These are phyloP conservation scores for Nematocida sp. DNA, from an alignment of 371 early-diverging fungal genomes.

Conservation along the genomic window DNA sequence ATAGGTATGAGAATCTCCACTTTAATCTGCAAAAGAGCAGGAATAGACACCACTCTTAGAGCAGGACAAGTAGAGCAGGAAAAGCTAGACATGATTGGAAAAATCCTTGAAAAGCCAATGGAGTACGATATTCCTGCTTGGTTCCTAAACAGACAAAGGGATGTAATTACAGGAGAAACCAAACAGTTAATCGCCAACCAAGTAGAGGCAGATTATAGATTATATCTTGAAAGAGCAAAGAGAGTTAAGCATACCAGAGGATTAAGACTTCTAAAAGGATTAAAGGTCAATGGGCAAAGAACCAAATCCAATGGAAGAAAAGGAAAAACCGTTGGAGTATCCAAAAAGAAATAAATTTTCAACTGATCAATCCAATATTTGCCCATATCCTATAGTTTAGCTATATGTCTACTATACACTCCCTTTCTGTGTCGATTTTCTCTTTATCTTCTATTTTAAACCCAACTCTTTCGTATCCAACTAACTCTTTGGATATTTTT, in stretches of 20 bases:
- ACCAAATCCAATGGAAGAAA: constrained; percentile 94
- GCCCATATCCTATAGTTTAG: no score
- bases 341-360: constrained; percentile 83
- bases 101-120: constrained; percentile 81
- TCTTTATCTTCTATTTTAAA: not conserved
- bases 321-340: constrained; percentile 87
- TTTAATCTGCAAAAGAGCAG: constrained; percentile 93
- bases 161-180: constrained; percentile 82
- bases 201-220: constrained; percentile 69
- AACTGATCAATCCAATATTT: no score
- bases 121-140: constrained; percentile 91
- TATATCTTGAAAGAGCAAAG: constrained; percentile 67
- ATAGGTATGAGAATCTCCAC: constrained; percentile 92
- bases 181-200: constrained; percentile 84
- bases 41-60: constrained; percentile 83
- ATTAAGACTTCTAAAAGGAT: constrained; percentile 69
- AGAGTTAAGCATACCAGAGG: constrained; percentile 64
- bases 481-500: not conserved
- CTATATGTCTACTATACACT: not conserved
- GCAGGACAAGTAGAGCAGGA: constrained; percentile 90
- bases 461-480: no score
- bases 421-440: not conserved
- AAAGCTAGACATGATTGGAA: constrained; percentile 79
- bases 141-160: constrained; percentile 95
- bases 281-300: constrained; percentile 83